phyloP scores from a whole-genome alignment of 768 basidiomycete species.

The Tulasnella sp. region DNA sequence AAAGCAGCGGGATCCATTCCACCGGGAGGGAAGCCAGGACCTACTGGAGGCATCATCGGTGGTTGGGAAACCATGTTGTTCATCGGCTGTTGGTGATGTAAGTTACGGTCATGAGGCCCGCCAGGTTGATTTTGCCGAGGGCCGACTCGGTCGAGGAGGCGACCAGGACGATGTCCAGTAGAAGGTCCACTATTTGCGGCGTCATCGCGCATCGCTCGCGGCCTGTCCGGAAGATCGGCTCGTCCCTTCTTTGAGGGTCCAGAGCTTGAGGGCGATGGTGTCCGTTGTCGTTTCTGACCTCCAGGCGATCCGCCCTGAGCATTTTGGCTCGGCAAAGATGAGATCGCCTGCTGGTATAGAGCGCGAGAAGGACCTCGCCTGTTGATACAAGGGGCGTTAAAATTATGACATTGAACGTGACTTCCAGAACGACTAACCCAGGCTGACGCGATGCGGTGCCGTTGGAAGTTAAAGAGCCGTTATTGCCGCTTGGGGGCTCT shows the following conservation, averaged over 20 bases:
- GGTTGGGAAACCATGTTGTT: neutral
- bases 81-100: neutral
- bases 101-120: neutral
- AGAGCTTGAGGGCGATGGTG: constrained; percentile 19
- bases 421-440: constrained; percentile 21
- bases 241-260: constrained; percentile 53
- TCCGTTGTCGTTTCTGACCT: constrained; percentile 16
- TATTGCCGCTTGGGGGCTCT: constrained; percentile 28
- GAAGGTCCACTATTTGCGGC: constrained; percentile 25
- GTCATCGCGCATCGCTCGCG: constrained; percentile 59
- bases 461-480: neutral
- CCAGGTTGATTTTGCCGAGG: constrained; percentile 23
- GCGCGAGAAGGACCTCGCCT: constrained; percentile 29
- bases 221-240: constrained; percentile 65
- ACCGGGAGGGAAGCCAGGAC: neutral
- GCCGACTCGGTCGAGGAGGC: constrained; percentile 75
- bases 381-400: neutral
- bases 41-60: neutral
- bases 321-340: constrained; percentile 1
- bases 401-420: neutral
- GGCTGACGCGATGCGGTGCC: constrained; percentile 34
- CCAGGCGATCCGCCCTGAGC: constrained; percentile 14
- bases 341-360: constrained; percentile 16
- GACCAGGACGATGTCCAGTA: constrained; percentile 36
- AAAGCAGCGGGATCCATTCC: constrained; percentile 6